Conservation (phyloP, 345 rosid species). For the Populus alba region DNA sequence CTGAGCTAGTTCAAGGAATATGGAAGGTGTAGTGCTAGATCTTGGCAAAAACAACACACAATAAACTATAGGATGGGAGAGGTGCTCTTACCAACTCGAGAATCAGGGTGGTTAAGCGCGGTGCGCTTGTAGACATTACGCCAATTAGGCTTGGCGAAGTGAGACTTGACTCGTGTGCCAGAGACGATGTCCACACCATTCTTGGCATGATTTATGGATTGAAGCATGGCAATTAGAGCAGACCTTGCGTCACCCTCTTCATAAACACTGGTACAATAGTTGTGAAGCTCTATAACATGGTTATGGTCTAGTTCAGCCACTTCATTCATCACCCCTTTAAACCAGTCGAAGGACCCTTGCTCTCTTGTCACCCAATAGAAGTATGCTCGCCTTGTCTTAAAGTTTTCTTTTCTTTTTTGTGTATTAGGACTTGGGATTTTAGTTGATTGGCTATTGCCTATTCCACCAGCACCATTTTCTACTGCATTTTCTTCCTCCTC, state of each 20-base stretch:
- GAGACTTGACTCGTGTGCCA: slow-evolving; percentile 74
- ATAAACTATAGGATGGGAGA: neutral
- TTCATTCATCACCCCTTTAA: slow-evolving; percentile 76
- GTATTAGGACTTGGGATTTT: slow-evolving; percentile 30
- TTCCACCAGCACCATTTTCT: slow-evolving; percentile 39
- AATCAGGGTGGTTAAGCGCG: slow-evolving; percentile 56
- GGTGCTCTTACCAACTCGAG: slow-evolving; percentile 58
- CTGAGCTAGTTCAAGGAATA: neutral
- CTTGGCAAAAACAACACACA: no score
- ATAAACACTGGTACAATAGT: slow-evolving; percentile 77
- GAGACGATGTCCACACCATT: slow-evolving; percentile 75
- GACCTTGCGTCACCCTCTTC: slow-evolving; percentile 88
- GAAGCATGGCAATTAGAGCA: slow-evolving; percentile 77
- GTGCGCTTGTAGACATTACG: slow-evolving; percentile 59
- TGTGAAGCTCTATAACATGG: slow-evolving; percentile 66
- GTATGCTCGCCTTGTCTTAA: slow-evolving; percentile 70
- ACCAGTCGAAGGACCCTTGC: slow-evolving; percentile 87
- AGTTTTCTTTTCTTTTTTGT: slow-evolving; percentile 44
- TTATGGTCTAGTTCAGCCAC: slow-evolving; percentile 63
- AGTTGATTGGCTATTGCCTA: neutral
- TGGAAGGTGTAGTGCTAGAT: neutral
- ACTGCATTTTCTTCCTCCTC: slow-evolving; percentile 38
- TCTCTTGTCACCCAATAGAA: slow-evolving; percentile 86
- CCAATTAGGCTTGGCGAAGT: slow-evolving; percentile 81
- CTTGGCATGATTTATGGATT: slow-evolving; percentile 67